Percentiles rank a stretch among this genome's conserved stretches.
phyloP scores from a whole-genome alignment of 495 filamentous ascomycete species.

The Trichoderma reesei region DNA sequence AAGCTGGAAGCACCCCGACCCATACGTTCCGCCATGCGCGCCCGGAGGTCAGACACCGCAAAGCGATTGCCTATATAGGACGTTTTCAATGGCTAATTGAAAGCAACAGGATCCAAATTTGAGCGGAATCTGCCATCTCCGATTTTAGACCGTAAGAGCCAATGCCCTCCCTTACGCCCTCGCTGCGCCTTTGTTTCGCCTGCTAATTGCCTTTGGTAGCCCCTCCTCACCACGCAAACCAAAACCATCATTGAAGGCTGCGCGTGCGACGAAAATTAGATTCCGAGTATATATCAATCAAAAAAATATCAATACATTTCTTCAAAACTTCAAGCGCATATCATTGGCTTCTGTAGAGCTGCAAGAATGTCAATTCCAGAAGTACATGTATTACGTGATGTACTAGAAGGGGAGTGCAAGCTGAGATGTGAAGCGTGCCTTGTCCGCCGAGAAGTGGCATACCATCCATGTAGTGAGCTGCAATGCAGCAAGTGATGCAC shows the following conservation, averaged over 20 bases:
- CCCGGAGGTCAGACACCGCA: conserved; percentile 73
- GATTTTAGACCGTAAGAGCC: conserved; percentile 69
- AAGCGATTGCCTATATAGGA: background rate
- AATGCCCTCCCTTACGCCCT: background rate
- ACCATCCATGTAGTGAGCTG: too few species aligned
- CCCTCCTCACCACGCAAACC: background rate
- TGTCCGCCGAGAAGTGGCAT: too few species aligned
- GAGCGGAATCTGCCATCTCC: conserved; percentile 83
- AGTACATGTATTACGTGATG: too few species aligned
- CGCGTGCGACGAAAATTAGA: background rate
- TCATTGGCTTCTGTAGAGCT: too few species aligned
- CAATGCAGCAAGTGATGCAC: too few species aligned
- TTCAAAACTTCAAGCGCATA: too few species aligned
- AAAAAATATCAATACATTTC: background rate
- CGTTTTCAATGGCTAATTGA: conserved; percentile 10
- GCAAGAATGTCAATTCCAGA: too few species aligned
- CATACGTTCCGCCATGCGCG: conserved; percentile 77
- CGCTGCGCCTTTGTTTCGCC: background rate
- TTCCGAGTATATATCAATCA: background rate
- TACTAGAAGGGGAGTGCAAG: too few species aligned
- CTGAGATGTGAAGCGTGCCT: too few species aligned
- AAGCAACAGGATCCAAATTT: conserved; percentile 85
- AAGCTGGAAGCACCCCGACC: conserved; percentile 96
- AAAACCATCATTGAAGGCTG: background rate
- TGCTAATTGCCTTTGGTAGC: conserved; percentile 1